A percentile compares a stretch with the other conserved stretches of the same genome.
phyloP scores from a whole-genome alignment of 2,329 filamentous ascomycete species.

The Rutstroemia sydowiana region DNA sequence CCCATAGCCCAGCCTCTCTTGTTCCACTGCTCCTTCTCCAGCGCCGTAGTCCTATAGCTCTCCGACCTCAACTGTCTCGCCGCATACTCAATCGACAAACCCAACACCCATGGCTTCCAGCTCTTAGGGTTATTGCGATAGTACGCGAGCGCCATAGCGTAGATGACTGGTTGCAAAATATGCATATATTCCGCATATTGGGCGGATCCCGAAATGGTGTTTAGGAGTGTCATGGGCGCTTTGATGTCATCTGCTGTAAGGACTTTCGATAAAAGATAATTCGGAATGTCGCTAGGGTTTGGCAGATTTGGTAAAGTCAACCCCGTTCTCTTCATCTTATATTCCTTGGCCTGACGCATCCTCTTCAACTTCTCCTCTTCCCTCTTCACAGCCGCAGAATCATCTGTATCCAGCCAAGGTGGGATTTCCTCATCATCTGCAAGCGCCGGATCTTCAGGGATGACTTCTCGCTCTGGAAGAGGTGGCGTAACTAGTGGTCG shows the following conservation, averaged over 20 bases:
- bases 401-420: constrained; percentile 33
- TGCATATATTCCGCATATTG: constrained; percentile 86
- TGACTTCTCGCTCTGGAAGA: constrained; percentile 76
- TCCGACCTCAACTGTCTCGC: constrained; percentile 75
- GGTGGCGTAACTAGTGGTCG: constrained; percentile 76
- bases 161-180: constrained; percentile 81
- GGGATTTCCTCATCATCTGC: constrained; percentile 36
- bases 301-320: constrained; percentile 79
- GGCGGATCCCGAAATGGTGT: constrained; percentile 63
- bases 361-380: constrained; percentile 5
- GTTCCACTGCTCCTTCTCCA: constrained; percentile 85
- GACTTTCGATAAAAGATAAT: constrained; percentile 82
- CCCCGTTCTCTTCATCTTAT: constrained; percentile 92
- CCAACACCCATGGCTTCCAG: constrained; percentile 89
- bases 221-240: constrained; percentile 78
- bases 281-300: constrained; percentile 71
- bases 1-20: constrained; percentile 84
- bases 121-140: constrained; percentile 60
- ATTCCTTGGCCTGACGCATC: constrained; percentile 42
- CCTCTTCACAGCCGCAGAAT: constrained; percentile 15
- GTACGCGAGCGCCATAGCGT: constrained; percentile 69
- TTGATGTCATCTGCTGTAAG: constrained; percentile 96
- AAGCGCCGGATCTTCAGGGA: constrained; percentile 47
- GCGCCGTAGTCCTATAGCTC: constrained; percentile 60
- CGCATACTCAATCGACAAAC: constrained; percentile 76